Evolutionary conservation across 2,329 filamentous ascomycete genomes (phyloP).

Genomic region (Acephala macrosclerotiorum): DNA sequence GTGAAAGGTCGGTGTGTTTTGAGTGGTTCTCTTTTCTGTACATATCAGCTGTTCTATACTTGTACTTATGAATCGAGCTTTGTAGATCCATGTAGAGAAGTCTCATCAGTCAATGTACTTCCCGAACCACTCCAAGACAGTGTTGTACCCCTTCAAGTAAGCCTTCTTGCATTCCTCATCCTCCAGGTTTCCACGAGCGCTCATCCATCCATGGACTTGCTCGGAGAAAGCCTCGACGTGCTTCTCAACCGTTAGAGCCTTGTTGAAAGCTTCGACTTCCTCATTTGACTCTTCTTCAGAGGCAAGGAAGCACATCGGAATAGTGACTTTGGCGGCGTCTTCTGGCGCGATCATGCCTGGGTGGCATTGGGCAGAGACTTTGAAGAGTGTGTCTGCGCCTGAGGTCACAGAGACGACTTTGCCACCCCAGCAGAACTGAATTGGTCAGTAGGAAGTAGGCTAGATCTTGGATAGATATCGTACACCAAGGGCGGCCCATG

Average conservation of each 20-base stretch:
- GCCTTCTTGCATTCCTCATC: conserved; percentile 53
- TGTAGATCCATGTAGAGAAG: not conserved
- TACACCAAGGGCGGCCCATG: conserved; percentile 39
- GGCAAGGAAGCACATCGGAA: conserved; percentile 68
- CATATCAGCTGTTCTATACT: not conserved
- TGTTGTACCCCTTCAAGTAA: conserved; percentile 55
- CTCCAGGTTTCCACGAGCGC: conserved; percentile 54
- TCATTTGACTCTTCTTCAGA: conserved; percentile 66
- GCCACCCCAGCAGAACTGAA: conserved; percentile 39
- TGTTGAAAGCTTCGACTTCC: conserved; percentile 50
- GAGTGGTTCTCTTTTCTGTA: not conserved
- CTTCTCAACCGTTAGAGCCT: conserved; percentile 50
- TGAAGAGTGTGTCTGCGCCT: conserved; percentile 50
- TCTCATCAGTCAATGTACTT: conserved; percentile 41
- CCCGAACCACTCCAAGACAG: conserved; percentile 49
- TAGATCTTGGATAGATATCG: not conserved
- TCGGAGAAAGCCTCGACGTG: conserved; percentile 54
- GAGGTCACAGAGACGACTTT: conserved; percentile 36
- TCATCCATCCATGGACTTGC: conserved; percentile 65
- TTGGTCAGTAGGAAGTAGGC: not conserved
- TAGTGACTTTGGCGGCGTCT: conserved; percentile 65
- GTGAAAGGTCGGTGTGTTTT: not conserved
- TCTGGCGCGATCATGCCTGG: conserved; percentile 67
- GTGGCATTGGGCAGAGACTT: conserved; percentile 57
- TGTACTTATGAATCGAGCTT: not conserved